Percentiles rank a stretch among this genome's conserved stretches.
phyloP scores from a whole-genome alignment of 2,329 filamentous ascomycete species.

The Bipolaris sorokiniana region DNA sequence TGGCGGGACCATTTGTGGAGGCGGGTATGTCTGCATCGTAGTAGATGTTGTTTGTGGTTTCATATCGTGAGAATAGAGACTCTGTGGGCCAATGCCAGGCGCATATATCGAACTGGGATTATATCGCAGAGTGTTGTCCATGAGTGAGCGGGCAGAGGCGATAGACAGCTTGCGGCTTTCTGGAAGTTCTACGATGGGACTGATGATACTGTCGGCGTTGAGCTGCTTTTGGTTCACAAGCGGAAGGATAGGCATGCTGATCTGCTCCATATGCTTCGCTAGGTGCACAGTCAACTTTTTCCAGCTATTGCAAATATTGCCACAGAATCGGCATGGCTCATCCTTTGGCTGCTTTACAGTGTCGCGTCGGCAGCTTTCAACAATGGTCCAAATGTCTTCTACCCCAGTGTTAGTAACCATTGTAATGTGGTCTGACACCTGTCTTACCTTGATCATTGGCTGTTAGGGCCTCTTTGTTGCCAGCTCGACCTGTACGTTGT shows the following conservation, averaged over 20 bases:
- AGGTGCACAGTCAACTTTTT: constrained; percentile 94
- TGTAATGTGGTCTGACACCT: not conserved
- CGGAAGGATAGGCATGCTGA: constrained; percentile 77
- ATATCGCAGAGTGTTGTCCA: constrained; percentile 42
- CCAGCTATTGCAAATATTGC: constrained; percentile 80
- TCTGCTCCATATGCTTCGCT: constrained; percentile 92
- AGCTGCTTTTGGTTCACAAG: constrained; percentile 50
- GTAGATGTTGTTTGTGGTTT: constrained; percentile 30
- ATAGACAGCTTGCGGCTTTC: constrained; percentile 42
- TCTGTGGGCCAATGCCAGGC: constrained; percentile 41
- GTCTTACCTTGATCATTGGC: constrained; percentile 36
- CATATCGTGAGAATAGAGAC: constrained; percentile 32
- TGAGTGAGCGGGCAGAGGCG: constrained; percentile 36
- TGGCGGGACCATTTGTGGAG: constrained; percentile 42
- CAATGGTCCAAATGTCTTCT: constrained; percentile 75
- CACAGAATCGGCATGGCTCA: constrained; percentile 87
- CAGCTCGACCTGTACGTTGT: constrained; percentile 66
- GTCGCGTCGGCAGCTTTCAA: constrained; percentile 77
- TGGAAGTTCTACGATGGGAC: constrained; percentile 46
- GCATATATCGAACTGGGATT: constrained; percentile 40
- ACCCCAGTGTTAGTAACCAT: constrained; percentile 19
- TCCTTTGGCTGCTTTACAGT: constrained; percentile 70
- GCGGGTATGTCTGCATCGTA: constrained; percentile 49
- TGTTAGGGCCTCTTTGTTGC: constrained; percentile 37
- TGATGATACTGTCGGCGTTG: constrained; percentile 47